phyloP scores from a whole-genome alignment of 2,329 filamentous ascomycete species.

The Bertia moriformis region DNA sequence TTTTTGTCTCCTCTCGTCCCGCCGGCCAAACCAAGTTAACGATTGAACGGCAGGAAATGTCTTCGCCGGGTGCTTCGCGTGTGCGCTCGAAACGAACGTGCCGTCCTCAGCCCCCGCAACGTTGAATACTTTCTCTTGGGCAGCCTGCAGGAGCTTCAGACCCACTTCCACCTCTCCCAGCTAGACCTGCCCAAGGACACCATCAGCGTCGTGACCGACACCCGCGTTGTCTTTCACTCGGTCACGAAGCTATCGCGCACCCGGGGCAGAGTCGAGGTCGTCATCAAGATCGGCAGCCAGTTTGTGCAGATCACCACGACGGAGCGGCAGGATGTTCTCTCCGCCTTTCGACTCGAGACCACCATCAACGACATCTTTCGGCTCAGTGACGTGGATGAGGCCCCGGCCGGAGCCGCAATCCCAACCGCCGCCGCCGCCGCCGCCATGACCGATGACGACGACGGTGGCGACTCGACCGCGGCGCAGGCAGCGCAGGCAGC shows the following conservation, averaged over 20 bases:
- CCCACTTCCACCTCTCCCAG: constrained; percentile 52
- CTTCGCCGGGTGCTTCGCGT: constrained; percentile 49
- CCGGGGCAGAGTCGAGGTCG: constrained; percentile 56
- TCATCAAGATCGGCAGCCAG: constrained; percentile 54
- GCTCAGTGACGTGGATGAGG: constrained; percentile 53
- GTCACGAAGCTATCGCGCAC: constrained; percentile 53
- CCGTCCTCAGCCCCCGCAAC: constrained; percentile 47
- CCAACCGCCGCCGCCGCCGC: no score
- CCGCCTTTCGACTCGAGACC: constrained; percentile 43
- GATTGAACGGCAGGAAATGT: constrained; percentile 35
- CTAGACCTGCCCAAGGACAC: constrained; percentile 57
- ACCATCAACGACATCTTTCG: constrained; percentile 59
- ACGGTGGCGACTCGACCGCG: no score
- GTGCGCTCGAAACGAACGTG: constrained; percentile 42
- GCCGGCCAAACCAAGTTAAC: no score
- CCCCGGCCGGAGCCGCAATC: no score
- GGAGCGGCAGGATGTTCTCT: constrained; percentile 54
- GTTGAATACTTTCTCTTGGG: constrained; percentile 53
- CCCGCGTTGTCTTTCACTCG: constrained; percentile 49
- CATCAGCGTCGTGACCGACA: constrained; percentile 53
- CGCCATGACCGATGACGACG: constrained; percentile 50
- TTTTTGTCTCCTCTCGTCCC: neutral
- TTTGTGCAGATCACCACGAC: constrained; percentile 57
- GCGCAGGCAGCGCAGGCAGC: no score
- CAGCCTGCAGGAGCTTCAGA: constrained; percentile 49